phyloP scores from a whole-genome alignment of 805 yeast genomes.

The Wickerhamomyces strasburgensis region DNA sequence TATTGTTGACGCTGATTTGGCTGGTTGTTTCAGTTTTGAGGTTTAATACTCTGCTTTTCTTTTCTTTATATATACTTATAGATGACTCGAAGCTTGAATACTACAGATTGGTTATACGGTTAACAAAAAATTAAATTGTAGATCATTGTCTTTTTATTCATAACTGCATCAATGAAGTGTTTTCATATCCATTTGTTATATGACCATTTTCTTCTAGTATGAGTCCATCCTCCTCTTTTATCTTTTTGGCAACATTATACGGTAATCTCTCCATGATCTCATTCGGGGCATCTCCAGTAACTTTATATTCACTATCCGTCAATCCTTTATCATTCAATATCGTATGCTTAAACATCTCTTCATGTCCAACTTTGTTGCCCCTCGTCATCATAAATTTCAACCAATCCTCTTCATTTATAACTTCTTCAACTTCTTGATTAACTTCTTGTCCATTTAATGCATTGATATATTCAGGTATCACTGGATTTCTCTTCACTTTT shows the following conservation, averaged over 20 bases:
- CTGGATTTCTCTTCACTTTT: constrained; percentile 17
- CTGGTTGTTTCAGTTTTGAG: no score
- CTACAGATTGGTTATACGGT: no score
- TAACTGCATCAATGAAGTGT: no score
- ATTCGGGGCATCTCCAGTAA: constrained; percentile 18
- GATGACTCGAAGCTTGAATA: no score
- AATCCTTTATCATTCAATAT: constrained; percentile 11
- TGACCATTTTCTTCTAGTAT: no score
- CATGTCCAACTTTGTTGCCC: constrained; percentile 22
- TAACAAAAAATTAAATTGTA: no score
- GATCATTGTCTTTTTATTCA: no score
- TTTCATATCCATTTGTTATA: no score
- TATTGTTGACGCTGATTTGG: no score
- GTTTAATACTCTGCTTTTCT: no score
- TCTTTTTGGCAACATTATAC: constrained; percentile 3
- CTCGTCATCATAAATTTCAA: constrained; percentile 27
- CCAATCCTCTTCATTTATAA: constrained; percentile 32
- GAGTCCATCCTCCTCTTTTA: no score
- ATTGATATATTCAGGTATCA: constrained; percentile 9
- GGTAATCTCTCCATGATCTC: constrained; percentile 16
- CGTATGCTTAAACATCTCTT: constrained; percentile 19
- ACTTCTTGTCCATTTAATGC: not conserved
- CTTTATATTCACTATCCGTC: constrained; percentile 12
- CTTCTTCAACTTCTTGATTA: constrained; percentile 1
- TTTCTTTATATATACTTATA: no score